Evolutionary conservation across 176 grass and related monocot species (phyloP).

Genomic region (Tillandsia fasciculata): DNA sequence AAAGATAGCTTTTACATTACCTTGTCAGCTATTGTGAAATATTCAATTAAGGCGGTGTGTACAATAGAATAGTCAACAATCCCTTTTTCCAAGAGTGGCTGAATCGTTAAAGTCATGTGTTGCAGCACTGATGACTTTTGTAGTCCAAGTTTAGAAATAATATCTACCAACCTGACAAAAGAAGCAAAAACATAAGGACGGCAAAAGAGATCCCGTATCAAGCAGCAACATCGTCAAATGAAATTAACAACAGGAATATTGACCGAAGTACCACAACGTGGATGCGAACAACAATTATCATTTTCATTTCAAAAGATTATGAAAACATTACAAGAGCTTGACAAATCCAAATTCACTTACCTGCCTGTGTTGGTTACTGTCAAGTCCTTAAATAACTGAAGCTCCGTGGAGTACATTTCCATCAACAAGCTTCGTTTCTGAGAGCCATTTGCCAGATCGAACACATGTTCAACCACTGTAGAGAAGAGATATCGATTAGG

Average conservation of each 20-base stretch:
- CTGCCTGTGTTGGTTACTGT: constrained; percentile 50
- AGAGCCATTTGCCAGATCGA: constrained; percentile 38
- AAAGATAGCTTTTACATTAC: constrained; percentile 28
- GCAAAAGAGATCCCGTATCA: background rate
- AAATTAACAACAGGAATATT: background rate
- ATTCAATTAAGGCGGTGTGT: constrained; percentile 64
- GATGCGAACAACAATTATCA: too few species aligned
- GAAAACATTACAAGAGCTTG: too few species aligned
- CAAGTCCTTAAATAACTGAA: constrained; percentile 82
- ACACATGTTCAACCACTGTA: constrained; percentile 83
- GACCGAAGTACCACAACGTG: background rate
- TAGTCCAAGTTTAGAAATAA: constrained; percentile 84
- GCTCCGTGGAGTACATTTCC: constrained; percentile 90
- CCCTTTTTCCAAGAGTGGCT: constrained; percentile 77
- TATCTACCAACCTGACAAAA: constrained; percentile 60
- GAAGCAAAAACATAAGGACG: constrained; percentile 10
- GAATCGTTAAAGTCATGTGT: constrained; percentile 63
- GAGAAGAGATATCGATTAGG: constrained; percentile 15
- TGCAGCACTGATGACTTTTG: constrained; percentile 70
- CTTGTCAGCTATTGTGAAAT: constrained; percentile 94
- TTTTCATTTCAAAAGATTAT: too few species aligned
- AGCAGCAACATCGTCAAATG: background rate
- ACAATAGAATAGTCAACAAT: constrained; percentile 78
- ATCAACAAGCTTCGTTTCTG: constrained; percentile 75
- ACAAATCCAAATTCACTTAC: constrained; percentile 21